A percentile compares a stretch with the other conserved stretches of the same genome.
Evolutionary conservation across 352 stramenopile species (phyloP).

Genomic region (Phytophthora cryptogea): DNA sequence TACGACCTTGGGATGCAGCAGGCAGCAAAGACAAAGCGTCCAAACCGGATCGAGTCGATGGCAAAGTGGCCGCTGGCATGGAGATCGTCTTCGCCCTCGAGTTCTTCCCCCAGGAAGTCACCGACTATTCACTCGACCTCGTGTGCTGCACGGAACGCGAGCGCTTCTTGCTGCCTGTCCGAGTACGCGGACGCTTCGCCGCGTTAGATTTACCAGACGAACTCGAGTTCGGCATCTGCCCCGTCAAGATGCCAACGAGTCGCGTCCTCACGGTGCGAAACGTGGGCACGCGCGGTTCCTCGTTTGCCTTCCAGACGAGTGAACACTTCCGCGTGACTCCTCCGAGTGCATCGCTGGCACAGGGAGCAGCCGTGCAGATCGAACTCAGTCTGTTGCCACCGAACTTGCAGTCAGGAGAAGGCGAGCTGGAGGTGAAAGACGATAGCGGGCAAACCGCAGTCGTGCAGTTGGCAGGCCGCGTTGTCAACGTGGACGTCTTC

Average conservation of each 20-base stretch:
- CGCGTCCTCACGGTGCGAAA: conserved; percentile 91
- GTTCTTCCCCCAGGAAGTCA: conserved; percentile 91
- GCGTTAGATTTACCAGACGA: conserved; percentile 92
- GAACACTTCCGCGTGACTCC: conserved; percentile 71
- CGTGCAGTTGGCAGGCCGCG: conserved; percentile 73
- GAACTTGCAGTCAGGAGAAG: conserved; percentile 45
- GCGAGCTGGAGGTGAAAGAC: conserved; percentile 86
- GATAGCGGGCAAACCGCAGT: conserved; percentile 72
- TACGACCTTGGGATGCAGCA: conserved; percentile 36
- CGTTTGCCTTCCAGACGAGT: conserved; percentile 75
- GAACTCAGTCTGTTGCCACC: conserved; percentile 66
- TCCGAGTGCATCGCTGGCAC: conserved; percentile 60
- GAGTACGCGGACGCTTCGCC: conserved; percentile 79
- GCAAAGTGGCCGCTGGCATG: conserved; percentile 94
- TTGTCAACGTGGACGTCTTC: conserved; percentile 91
- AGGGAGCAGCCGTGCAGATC: conserved; percentile 76
- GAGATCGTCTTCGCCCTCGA: conserved; percentile 91
- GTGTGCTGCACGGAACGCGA: conserved; percentile 95
- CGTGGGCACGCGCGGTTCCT: conserved; percentile 76
- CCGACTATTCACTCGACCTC: conserved; percentile 89
- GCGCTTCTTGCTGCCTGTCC: conserved; percentile 93
- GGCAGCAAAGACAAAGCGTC: conserved; percentile 10
- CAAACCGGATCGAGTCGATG: conserved; percentile 44
- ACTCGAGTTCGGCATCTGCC: conserved; percentile 84
- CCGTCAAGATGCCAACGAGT: conserved; percentile 83